Base-by-base conservation (phyloP, 2,329 filamentous ascomycete species). In the Chaetomiaceae sp. region DNA sequence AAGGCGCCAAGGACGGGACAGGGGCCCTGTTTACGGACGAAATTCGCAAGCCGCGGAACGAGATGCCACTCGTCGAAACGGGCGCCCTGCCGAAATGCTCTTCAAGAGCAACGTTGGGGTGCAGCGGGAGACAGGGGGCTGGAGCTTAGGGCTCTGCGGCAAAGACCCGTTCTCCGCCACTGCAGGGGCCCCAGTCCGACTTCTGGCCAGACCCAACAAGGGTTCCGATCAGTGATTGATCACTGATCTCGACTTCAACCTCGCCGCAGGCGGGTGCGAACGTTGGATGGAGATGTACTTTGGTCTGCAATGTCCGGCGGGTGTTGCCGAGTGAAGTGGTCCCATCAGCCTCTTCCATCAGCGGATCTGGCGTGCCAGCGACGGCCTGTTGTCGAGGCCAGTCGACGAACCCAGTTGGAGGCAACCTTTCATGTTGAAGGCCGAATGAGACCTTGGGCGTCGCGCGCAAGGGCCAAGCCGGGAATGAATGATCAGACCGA, bases 401-500 rank as follows among this genome's bases (percentile, higher is more conserved):
- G n/a, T n/a, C n/a, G n/a, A n/a, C n/a, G n/a, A n/a, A n/a, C n/a
- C n/a, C n/a, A n/a, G n/a, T n/a, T n/a, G n/a, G n/a, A n/a, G n/a
- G n/a, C n/a, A n/a, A n/a, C n/a, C n/a, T n/a, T n/a, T n/a, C n/a
- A n/a, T n/a, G n/a, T n/a, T n/a, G n/a, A n/a, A n/a, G n/a, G n/a
- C 33, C 14, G 33, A 34, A 39, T 11, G 39, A 25, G 39, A 43
- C 27, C 31, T 14, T 34, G 4, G 31, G n/a, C n/a, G n/a, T n/a
- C 12, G 4, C 31, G 15, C 12, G 12, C 31, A 15, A 4, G 15
- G 31, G 34, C 15, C 17, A 31, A 19, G 34, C 34, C 34, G 42
- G 40, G 43, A 47, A 44, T 31, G 51, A 55, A 58, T 57, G 62
- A 60, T 64, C 56, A 58, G 59, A 60, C 55, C 61, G 62, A 55